Evolutionary conservation across 2,329 filamentous ascomycete genomes (phyloP).

Genomic region (Pezicula neosporulosa): DNA sequence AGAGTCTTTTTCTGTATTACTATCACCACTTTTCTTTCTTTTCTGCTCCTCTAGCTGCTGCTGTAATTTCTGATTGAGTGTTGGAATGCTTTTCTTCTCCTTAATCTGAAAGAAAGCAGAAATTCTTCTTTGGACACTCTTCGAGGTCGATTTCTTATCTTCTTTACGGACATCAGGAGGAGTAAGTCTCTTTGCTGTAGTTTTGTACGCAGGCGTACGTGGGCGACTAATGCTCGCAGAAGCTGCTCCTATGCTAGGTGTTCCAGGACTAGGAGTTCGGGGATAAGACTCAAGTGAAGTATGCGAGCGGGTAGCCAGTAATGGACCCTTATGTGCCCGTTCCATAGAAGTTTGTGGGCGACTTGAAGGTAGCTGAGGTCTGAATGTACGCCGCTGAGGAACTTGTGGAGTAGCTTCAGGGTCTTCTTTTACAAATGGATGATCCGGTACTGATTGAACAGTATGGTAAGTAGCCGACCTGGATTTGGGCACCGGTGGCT

Average conservation of each 20-base stretch:
- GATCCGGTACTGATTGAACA: background rate
- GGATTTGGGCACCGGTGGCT: background rate
- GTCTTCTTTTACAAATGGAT: background rate
- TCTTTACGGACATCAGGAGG: background rate
- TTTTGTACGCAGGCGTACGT: background rate
- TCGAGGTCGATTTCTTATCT: background rate
- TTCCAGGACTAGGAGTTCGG: background rate
- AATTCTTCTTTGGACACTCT: constrained; percentile 6
- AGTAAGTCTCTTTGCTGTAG: background rate
- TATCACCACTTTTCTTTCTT: constrained; percentile 5
- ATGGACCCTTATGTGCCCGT: background rate
- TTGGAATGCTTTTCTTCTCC: constrained; percentile 5
- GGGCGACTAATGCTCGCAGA: background rate
- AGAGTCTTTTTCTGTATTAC: background rate
- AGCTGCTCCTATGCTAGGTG: background rate
- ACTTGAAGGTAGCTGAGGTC: background rate
- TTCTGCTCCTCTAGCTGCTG: constrained; percentile 12
- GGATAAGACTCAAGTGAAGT: background rate
- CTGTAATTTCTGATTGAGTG: constrained; percentile 9
- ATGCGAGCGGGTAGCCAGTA: background rate
- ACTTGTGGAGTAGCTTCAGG: background rate
- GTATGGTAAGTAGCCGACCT: background rate
- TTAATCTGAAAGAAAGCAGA: constrained; percentile 5
- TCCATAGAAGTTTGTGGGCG: background rate
- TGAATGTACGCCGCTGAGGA: background rate